Base-by-base conservation (phyloP, 768 basidiomycete species). In the Mycena latifolia region DNA sequence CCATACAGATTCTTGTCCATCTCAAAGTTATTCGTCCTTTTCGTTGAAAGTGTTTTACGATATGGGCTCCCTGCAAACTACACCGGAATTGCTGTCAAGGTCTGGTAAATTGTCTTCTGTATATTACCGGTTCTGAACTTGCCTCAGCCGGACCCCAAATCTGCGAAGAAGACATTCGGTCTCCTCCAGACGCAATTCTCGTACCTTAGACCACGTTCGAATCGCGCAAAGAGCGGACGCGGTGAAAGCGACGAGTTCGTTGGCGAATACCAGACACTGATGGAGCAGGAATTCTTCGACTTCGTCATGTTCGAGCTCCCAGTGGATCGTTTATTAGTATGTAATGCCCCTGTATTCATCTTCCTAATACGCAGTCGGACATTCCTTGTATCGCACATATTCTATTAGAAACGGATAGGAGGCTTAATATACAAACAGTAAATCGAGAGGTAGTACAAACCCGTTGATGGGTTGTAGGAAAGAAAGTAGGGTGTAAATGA, bases 201-300 rank as follows among this genome's bases (percentile, higher is more conserved):
- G 10, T 96, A 96, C 77, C 91, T 96, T 48, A 82, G 87, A 15
- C 87, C 91, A n/a, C 88, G 88, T 46, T 89, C 89, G 1, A 88
- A 87, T 64, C 78, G 81, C 14, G 80, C 79, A 20, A 85, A 86
- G 72, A 76, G 76, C 56, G 76, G 81, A 25, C 73, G 72, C 11
- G 80, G 78, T 0, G 79, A 77, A 9, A 81, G 79, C 47, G 90
- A 92, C 7, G 94, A 95, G 28, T 91, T 94, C 61, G 84, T 87
- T 17, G 97, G 96, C 69, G 97, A 99, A 77, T 99, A 93, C 77
- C 93, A 95, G 76, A 87, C 88, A 15, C 80, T 99, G 39, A 87
- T 99, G 85, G 98, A 99, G 74, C 93, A 96, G 76, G 97, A 99
- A 77, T 93, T 92, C 76, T 95, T 92, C 76, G 95, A 97, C 78